Conservation (phyloP, 164 flowering plant genomes). For the Santalum album region DNA sequence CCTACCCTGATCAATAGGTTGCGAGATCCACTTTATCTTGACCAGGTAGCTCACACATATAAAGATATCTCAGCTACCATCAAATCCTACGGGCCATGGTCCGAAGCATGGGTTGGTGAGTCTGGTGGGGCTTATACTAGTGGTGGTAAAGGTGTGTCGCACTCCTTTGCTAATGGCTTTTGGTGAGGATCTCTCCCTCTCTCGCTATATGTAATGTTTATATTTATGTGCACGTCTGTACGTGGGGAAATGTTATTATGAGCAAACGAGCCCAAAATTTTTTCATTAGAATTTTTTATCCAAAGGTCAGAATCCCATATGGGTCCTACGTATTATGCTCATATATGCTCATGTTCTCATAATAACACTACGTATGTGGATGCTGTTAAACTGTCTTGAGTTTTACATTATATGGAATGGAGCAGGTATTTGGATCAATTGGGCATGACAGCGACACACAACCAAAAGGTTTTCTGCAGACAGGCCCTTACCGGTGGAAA, state of each 20-base stretch:
- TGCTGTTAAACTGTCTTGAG: neutral
- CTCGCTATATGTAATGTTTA: neutral
- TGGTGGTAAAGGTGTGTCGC: conserved; percentile 62
- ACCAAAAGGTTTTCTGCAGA: conserved; percentile 77
- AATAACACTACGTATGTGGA: too few relatives aligned
- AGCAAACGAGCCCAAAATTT: too few relatives aligned
- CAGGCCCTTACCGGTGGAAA: conserved; percentile 82
- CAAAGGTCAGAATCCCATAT: neutral
- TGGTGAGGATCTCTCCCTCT: conserved; percentile 34
- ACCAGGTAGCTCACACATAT: conserved; percentile 32
- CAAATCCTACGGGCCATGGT: conserved; percentile 55
- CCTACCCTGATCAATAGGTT: conserved; percentile 46
- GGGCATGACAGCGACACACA: conserved; percentile 75
- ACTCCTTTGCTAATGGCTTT: conserved; percentile 73
- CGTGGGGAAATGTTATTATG: too few relatives aligned
- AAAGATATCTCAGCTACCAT: conserved; percentile 28
- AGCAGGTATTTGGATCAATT: conserved; percentile 91
- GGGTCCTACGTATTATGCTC: neutral
- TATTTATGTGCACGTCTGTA: too few relatives aligned
- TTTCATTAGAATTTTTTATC: too few relatives aligned
- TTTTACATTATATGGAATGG: neutral
- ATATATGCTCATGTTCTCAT: too few relatives aligned
- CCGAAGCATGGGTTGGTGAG: conserved; percentile 96
- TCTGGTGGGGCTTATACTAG: conserved; percentile 93
- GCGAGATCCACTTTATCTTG: conserved; percentile 39